These are phyloP conservation scores for Pythium diclinum DNA, from an alignment of 352 stramenopile species.

Conservation along the genomic window DNA sequence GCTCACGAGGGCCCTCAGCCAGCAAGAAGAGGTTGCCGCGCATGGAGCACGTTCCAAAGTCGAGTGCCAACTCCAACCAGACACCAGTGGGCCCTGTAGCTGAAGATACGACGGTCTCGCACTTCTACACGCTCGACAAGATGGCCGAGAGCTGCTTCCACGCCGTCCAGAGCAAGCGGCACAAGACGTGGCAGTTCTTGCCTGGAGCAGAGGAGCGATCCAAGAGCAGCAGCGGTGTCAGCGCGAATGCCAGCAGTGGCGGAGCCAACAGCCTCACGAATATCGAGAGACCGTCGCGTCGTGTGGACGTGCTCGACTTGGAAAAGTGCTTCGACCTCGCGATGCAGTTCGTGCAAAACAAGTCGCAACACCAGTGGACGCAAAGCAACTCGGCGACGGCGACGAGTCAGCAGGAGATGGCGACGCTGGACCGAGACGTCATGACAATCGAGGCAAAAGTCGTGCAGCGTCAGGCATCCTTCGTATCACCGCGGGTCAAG, in stretches of 20 bases:
- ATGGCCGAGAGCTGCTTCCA: constrained; percentile 69
- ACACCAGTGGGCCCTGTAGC: constrained; percentile 16
- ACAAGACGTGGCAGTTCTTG: constrained; percentile 75
- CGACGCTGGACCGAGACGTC: constrained; percentile 68
- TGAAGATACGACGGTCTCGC: constrained; percentile 39
- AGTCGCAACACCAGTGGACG: constrained; percentile 6
- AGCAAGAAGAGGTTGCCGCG: constrained; percentile 43
- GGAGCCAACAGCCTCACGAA: constrained; percentile 45
- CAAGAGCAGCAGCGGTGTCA: constrained; percentile 42
- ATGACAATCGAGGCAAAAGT: constrained; percentile 54
- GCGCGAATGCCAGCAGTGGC: constrained; percentile 30
- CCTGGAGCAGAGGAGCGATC: constrained; percentile 57
- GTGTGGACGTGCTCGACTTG: constrained; percentile 67
- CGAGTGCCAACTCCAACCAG: background rate
- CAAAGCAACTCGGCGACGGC: background rate
- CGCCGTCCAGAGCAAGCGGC: constrained; percentile 54
- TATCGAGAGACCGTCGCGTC: constrained; percentile 55
- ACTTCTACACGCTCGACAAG: constrained; percentile 80
- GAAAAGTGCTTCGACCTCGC: constrained; percentile 66
- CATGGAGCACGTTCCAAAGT: constrained; percentile 26
- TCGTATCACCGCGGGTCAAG: background rate
- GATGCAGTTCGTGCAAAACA: constrained; percentile 57
- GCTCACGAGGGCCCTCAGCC: background rate
- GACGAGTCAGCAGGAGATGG: constrained; percentile 38
- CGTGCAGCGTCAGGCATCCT: constrained; percentile 20